These are phyloP conservation scores for Stereum hirsutum DNA, from an alignment of 1,284 basidiomycete species.

Conservation along the genomic window DNA sequence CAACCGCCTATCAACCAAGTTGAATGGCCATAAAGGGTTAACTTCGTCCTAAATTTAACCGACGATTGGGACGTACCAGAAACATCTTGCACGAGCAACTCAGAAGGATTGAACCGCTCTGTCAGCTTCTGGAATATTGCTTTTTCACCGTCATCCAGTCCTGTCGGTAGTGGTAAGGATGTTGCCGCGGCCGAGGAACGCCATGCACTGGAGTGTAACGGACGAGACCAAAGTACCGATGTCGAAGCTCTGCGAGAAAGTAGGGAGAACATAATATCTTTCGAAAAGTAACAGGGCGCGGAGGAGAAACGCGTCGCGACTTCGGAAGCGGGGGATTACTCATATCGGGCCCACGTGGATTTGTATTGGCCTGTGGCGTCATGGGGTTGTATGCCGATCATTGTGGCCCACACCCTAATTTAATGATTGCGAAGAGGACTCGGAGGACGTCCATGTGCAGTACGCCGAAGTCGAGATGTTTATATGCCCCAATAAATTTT, in stretches of 20 bases:
- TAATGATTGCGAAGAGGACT: background rate
- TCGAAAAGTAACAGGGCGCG: too few species aligned
- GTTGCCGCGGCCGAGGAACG: constrained; percentile 7
- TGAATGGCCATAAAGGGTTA: background rate
- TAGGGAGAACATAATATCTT: constrained; percentile 21
- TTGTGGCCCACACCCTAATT: too few species aligned
- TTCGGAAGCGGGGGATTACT: too few species aligned
- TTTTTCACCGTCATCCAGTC: constrained; percentile 52
- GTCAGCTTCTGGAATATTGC: constrained; percentile 68
- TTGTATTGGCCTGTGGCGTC: too few species aligned
- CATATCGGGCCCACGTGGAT: too few species aligned
- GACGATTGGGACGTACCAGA: constrained; percentile 52
- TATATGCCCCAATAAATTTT: too few species aligned
- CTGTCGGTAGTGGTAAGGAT: constrained; percentile 12
- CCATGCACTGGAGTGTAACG: constrained; percentile 6
- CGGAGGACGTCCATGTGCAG: too few species aligned
- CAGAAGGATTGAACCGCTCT: constrained; percentile 65
- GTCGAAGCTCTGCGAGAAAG: constrained; percentile 18
- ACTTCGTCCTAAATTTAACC: background rate
- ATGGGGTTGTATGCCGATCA: too few species aligned
- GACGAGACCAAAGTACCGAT: constrained; percentile 1
- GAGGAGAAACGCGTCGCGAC: too few species aligned
- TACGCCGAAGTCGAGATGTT: too few species aligned
- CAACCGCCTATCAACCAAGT: constrained; percentile 66
- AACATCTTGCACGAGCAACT: constrained; percentile 79